Conservation (phyloP, 768 basidiomycete species). For the Calocera cornea region DNA sequence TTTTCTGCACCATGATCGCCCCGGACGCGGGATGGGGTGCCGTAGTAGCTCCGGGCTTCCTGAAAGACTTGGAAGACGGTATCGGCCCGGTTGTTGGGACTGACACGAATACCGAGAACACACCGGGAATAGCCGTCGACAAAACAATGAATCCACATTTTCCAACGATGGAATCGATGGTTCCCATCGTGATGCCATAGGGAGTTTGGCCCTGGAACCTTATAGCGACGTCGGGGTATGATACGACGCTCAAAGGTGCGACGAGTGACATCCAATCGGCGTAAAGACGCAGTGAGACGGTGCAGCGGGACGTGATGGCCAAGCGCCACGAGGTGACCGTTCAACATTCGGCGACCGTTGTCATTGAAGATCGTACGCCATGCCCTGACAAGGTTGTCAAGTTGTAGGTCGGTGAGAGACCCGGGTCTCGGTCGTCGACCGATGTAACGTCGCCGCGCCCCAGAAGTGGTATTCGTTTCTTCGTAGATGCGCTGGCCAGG, state of each 20-base stretch:
- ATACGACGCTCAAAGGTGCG: slow-evolving; percentile 8
- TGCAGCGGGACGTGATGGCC: neutral
- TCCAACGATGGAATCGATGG: slow-evolving; percentile 13
- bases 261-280: neutral
- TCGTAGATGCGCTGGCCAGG: too few species aligned
- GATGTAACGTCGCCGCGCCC: neutral
- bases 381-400: neutral
- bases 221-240: slow-evolving; percentile 9
- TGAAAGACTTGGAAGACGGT: slow-evolving; percentile 28
- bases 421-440: neutral
- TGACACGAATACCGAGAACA: slow-evolving; percentile 3
- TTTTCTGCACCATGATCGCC: slow-evolving; percentile 18
- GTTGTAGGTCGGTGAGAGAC: slow-evolving; percentile 5
- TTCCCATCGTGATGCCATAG: slow-evolving; percentile 15
- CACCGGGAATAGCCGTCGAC: slow-evolving; percentile 12
- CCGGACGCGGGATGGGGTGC: slow-evolving; percentile 20
- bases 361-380: neutral
- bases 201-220: slow-evolving; percentile 6
- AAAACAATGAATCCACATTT: slow-evolving; percentile 17
- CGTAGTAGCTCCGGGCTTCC: slow-evolving; percentile 16
- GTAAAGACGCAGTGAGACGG: neutral
- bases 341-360: neutral
- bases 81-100: slow-evolving; percentile 8
- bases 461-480: too few species aligned
- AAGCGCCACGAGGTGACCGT: neutral